Percentiles rank a stretch among this genome's conserved stretches.
Evolutionary conservation across 179 eudicot genomes (phyloP).

Genomic region (Beta corolliflora): DNA sequence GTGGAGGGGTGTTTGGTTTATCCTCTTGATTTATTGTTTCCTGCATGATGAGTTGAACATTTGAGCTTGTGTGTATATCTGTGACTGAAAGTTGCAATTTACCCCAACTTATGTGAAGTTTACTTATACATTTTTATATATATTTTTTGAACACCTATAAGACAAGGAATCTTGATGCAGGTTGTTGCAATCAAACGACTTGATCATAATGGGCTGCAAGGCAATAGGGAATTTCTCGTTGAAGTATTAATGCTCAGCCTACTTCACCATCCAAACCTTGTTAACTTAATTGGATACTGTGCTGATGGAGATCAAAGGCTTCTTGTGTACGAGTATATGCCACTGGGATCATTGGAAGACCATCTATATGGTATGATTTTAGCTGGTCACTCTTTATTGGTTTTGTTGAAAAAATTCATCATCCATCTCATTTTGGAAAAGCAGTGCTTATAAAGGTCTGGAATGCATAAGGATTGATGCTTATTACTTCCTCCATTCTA

Average conservation of each 20-base stretch:
- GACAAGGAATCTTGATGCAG: slow-evolving; percentile 14
- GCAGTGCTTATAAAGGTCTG: too few relatives aligned
- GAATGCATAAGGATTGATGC: too few relatives aligned
- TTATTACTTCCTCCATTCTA: too few relatives aligned
- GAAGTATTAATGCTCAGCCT: slow-evolving; percentile 41
- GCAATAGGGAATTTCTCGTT: slow-evolving; percentile 35
- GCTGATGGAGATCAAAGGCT: slow-evolving; percentile 36
- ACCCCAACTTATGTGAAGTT: background rate
- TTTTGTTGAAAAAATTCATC: too few relatives aligned
- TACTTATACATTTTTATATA: background rate
- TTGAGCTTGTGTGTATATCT: background rate
- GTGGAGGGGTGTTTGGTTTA: background rate
- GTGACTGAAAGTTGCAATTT: background rate
- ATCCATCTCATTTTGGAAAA: too few relatives aligned
- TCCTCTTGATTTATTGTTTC: background rate
- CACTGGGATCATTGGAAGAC: slow-evolving; percentile 37
- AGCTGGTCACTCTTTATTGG: background rate
- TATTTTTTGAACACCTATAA: background rate
- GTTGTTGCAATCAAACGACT: slow-evolving; percentile 37
- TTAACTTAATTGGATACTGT: slow-evolving; percentile 36
- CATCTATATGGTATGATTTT: slow-evolving; percentile 29
- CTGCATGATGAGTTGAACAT: too few relatives aligned
- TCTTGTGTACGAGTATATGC: slow-evolving; percentile 26
- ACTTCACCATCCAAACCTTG: slow-evolving; percentile 40
- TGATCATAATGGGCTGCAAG: slow-evolving; percentile 35